Base-by-base conservation (phyloP, 164 flowering plant species). In the Aristolochia fimbriata region DNA sequence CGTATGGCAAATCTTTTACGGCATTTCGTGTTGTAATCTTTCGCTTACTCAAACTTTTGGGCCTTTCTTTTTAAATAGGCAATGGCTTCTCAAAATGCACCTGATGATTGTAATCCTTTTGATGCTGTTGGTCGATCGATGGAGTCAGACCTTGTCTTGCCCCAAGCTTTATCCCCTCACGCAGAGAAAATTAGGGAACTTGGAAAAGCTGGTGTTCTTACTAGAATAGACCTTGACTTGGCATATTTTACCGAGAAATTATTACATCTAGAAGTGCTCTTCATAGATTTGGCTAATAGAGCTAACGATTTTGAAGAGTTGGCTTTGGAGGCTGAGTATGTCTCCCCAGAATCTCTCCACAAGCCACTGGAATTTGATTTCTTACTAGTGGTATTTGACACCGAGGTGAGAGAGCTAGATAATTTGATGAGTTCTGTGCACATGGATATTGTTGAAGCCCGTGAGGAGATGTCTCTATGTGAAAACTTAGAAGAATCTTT, bases 211-310 rank as follows among this genome's bases (percentile, higher is more conserved):
- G 67, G 74, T 13, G 55, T 77, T 70, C 62, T 89, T 24, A 80
- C 76, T 9, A 81, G 77, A 68, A 47, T 85, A 52, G 91, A 88
- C 60, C 80, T 89, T 31, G 89, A 84, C 59, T 62, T 85, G 49
- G 95, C 87, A 21, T 79, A 75, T 68, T 71, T 65, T 62, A 76
- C 90, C n/a, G 97, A 93, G 81, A 93, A 86, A 70, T 62, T 88
- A 69, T 67, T 76, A 53, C 90, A 88, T 70, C 71, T 93, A 67
- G 80, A 74, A 67, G 47, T 88, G 30, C 80, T 93, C 50, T 70
- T 75, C 70, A 86, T 88, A 86, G 83, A 78, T 62, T 78, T 90
- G 58, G 84, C 82, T 15, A 68, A 81, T 21, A 79, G 66, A 70
- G 97, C 83, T 72, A 71, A 67, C 69, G 95, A 93, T 21, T 79